phyloP scores from a whole-genome alignment of 2,329 filamentous ascomycete species.

The Aspergillus calidoustus region DNA sequence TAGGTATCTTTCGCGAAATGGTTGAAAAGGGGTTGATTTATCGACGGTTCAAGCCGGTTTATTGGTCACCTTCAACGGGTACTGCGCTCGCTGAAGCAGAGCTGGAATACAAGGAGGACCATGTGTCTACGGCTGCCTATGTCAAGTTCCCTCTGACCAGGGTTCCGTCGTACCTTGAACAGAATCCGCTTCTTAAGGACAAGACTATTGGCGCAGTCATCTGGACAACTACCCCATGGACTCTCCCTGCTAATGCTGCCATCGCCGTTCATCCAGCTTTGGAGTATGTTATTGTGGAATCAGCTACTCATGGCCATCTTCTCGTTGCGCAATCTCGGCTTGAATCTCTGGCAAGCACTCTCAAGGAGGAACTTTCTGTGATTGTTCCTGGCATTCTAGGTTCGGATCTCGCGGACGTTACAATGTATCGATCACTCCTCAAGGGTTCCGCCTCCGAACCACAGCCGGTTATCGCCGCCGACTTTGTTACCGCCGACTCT shows the following conservation, averaged over 20 bases:
- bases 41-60: conserved; percentile 65
- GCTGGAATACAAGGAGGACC: conserved; percentile 67
- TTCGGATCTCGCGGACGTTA: conserved; percentile 62
- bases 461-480: conserved; percentile 78
- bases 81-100: conserved; percentile 69
- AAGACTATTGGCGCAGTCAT: conserved; percentile 76
- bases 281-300: conserved; percentile 70
- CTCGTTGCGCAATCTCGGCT: conserved; percentile 75
- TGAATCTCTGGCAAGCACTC: conserved; percentile 57
- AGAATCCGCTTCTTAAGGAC: conserved; percentile 46
- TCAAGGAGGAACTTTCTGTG: conserved; percentile 56
- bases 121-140: conserved; percentile 64
- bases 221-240: conserved; percentile 99
- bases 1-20: conserved; percentile 65
- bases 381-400: conserved; percentile 65
- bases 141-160: conserved; percentile 73
- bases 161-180: conserved; percentile 50
- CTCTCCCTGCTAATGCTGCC: conserved; percentile 86
- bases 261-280: conserved; percentile 80
- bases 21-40: conserved; percentile 66
- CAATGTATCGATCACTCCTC: conserved; percentile 73
- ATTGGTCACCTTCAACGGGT: conserved; percentile 68
- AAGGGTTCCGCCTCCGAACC: conserved; percentile 59
- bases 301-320: conserved; percentile 61
- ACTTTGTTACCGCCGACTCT: conserved; percentile 88